phyloP scores from a whole-genome alignment of 2,329 filamentous ascomycete genomes.

The Ceratocystis eucalypticola region DNA sequence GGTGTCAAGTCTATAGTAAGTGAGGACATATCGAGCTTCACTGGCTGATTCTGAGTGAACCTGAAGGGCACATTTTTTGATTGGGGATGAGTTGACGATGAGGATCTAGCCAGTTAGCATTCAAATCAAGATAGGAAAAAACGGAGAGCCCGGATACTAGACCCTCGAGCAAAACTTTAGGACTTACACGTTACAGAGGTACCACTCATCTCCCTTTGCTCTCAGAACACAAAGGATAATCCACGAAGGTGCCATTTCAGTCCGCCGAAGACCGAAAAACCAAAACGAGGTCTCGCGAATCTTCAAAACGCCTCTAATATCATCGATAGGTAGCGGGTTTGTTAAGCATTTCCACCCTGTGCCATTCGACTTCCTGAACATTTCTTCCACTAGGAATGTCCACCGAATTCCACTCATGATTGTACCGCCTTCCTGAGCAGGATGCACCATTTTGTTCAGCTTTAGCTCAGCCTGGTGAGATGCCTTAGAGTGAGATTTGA shows the following conservation, averaged over 20 bases:
- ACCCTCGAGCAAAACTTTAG: neutral
- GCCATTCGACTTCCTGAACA: conserved; percentile 46
- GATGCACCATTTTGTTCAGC: conserved; percentile 47
- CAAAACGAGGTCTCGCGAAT: conserved; percentile 48
- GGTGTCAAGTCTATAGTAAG: conserved; percentile 34
- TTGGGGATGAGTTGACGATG: neutral
- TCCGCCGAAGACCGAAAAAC: conserved; percentile 54
- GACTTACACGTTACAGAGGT: conserved; percentile 52
- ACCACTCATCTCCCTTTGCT: conserved; percentile 65
- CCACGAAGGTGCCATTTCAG: conserved; percentile 61
- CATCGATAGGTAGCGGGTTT: conserved; percentile 37
- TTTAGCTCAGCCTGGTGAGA: conserved; percentile 46
- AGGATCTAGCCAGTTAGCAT: neutral
- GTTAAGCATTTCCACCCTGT: conserved; percentile 49
- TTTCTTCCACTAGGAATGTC: conserved; percentile 45
- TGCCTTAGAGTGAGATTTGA: conserved; percentile 50
- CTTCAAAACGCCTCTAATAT: conserved; percentile 47
- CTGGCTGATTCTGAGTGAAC: conserved; percentile 8
- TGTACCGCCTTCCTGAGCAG: conserved; percentile 42
- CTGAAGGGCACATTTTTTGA: conserved; percentile 2
- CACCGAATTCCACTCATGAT: conserved; percentile 51
- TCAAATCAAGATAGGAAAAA: neutral
- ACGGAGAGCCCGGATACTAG: neutral
- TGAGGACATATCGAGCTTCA: conserved; percentile 31
- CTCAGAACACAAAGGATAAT: conserved; percentile 57